Conservation (phyloP, 2,329 filamentous ascomycete genomes). For the Helminthosporium solani region DNA sequence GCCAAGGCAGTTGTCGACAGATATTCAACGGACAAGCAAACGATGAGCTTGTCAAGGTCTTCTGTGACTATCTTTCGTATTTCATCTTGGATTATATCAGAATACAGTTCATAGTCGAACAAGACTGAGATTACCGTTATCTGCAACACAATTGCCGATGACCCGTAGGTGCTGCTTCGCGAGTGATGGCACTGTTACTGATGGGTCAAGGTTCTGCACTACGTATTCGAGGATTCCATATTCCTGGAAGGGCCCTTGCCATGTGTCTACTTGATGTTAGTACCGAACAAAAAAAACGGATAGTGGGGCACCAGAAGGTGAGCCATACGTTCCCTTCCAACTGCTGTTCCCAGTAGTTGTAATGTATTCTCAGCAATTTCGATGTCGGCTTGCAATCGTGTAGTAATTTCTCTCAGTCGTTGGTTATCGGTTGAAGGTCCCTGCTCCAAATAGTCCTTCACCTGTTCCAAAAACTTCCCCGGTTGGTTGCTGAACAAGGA, state of each 20-base stretch:
- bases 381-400: conserved; percentile 15
- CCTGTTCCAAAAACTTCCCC: conserved; percentile 17
- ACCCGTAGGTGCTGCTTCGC: conserved; percentile 40
- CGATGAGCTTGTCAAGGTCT: conserved; percentile 27
- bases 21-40: conserved; percentile 24
- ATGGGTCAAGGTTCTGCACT: conserved; percentile 26
- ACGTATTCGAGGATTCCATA: conserved; percentile 31
- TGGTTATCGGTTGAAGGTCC: conserved; percentile 17
- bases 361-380: conserved; percentile 19
- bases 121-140: conserved; percentile 31
- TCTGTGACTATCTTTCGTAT: conserved; percentile 33
- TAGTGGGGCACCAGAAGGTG: background rate
- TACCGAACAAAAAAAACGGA: background rate
- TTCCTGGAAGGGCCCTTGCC: conserved; percentile 31
- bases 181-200: conserved; percentile 17
- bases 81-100: conserved; percentile 30
- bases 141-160: conserved; percentile 42
- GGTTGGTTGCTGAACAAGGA: conserved; percentile 16
- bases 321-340: conserved; percentile 32
- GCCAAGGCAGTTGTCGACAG: conserved; percentile 36
- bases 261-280: conserved; percentile 33
- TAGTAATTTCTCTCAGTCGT: conserved; percentile 16
- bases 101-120: background rate
- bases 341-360: conserved; percentile 35
- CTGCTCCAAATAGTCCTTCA: conserved; percentile 16